Conservation (phyloP, 768 basidiomycete genomes). For the Collybia sp. region DNA sequence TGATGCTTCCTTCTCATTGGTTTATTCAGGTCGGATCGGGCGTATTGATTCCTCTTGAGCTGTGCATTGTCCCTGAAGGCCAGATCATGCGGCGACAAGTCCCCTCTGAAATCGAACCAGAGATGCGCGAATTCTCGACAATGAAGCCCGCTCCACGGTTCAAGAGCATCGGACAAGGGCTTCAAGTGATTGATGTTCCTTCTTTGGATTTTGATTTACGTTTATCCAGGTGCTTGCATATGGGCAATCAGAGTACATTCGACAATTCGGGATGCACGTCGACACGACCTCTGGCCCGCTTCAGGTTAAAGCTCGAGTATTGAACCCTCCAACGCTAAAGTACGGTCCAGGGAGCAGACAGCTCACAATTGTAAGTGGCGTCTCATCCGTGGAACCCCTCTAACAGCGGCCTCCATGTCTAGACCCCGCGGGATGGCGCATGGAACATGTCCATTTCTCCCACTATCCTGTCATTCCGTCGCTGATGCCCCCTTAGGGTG, state of each 20-base stretch:
- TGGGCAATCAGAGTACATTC: slow-evolving; percentile 68
- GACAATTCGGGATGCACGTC: slow-evolving; percentile 64
- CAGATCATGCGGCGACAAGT: slow-evolving; percentile 74
- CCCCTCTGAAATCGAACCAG: slow-evolving; percentile 59
- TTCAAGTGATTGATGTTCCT: slow-evolving; percentile 34
- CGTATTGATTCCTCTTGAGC: slow-evolving; percentile 64
- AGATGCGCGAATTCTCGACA: slow-evolving; percentile 63
- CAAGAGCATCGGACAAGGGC: slow-evolving; percentile 45
- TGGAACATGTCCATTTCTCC: slow-evolving; percentile 68
- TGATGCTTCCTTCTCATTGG: background rate
- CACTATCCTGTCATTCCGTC: slow-evolving; percentile 25
- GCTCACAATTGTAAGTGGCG: slow-evolving; percentile 41
- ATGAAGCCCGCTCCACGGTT: slow-evolving; percentile 58
- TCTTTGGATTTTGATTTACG: background rate
- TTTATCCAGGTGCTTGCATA: slow-evolving; percentile 49
- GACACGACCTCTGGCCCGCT: slow-evolving; percentile 42
- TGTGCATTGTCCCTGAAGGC: slow-evolving; percentile 56
- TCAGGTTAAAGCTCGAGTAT: slow-evolving; percentile 47
- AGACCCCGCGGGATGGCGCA: slow-evolving; percentile 59
- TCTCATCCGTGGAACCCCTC: background rate
- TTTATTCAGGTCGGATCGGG: slow-evolving; percentile 47
- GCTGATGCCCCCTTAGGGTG: slow-evolving; percentile 47
- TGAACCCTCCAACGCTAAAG: slow-evolving; percentile 54
- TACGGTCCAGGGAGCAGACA: slow-evolving; percentile 57
- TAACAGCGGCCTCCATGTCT: background rate